phyloP scores from a whole-genome alignment of 441 rosid genomes.

The Brassica hybrid region DNA sequence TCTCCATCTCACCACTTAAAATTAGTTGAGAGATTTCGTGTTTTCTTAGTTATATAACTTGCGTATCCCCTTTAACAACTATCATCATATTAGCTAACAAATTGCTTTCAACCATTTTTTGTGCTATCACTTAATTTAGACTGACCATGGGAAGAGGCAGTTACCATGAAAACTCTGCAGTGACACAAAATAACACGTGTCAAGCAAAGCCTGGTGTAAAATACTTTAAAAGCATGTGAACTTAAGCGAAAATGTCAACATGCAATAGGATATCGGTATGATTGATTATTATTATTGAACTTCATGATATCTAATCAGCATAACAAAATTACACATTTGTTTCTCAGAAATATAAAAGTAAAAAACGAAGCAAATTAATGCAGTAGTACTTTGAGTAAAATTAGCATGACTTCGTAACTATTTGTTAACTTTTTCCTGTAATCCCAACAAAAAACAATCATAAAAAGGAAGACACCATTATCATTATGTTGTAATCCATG shows the following conservation, averaged over 20 bases:
- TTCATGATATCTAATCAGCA: neutral
- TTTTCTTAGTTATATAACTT: no score
- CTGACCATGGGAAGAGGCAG: neutral
- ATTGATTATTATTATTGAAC: constrained; percentile 24
- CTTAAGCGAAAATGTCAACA: constrained; percentile 29
- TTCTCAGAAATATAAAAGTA: neutral
- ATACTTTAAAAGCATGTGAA: constrained; percentile 34
- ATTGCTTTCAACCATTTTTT: no score
- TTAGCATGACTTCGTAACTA: constrained; percentile 12
- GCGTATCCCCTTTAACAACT: no score
- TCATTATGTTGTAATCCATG: constrained; percentile 40
- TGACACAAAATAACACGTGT: neutral
- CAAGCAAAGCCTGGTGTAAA: neutral
- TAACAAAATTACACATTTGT: constrained; percentile 6
- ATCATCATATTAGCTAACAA: no score
- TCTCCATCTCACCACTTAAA: no score
- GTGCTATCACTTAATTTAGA: no score
- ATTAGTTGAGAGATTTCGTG: no score
- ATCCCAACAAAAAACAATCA: constrained; percentile 22
- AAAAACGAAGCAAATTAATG: neutral
- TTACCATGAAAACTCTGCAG: neutral
- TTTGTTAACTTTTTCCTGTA: neutral
- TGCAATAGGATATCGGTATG: constrained; percentile 13
- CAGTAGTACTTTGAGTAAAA: constrained; percentile 11
- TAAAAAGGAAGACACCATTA: constrained; percentile 36